Evolutionary conservation across 495 filamentous ascomycete genomes (phyloP).

Genomic region (Trichoderma asperelloides): DNA sequence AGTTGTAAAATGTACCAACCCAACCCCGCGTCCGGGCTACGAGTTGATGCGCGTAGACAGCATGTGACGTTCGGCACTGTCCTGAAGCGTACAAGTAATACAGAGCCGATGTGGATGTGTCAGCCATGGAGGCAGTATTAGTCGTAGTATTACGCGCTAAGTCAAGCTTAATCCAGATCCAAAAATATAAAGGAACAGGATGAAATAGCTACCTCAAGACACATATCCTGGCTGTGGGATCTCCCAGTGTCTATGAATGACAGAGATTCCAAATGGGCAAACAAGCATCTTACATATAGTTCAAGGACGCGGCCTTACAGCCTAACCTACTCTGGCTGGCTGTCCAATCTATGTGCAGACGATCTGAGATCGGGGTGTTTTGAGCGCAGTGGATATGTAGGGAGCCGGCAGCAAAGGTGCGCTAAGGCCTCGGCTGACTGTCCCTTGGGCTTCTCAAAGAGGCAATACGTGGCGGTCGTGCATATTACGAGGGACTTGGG

Average conservation of each 20-base stretch:
- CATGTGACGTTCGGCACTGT: not conserved
- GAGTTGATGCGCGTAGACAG: not conserved
- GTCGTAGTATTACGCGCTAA: constrained; percentile 2
- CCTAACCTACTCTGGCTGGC: too few relatives aligned
- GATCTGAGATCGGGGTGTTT: too few relatives aligned
- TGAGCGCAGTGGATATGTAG: not conserved
- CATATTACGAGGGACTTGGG: not conserved
- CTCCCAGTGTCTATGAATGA: too few relatives aligned
- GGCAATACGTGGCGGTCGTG: not conserved
- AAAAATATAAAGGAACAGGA: not conserved
- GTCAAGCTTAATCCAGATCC: not conserved
- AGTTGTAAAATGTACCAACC: not conserved
- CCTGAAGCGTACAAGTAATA: not conserved
- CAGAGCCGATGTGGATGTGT: not conserved
- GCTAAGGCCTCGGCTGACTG: constrained; percentile 1
- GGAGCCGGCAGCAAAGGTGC: not conserved
- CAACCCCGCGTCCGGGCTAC: not conserved
- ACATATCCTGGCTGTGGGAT: not conserved
- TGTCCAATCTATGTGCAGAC: too few relatives aligned
- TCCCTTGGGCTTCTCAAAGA: not conserved
- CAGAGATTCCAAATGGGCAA: too few relatives aligned
- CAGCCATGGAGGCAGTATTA: constrained; percentile 4
- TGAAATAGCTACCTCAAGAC: not conserved
- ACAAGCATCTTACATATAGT: too few relatives aligned
- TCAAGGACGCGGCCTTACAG: too few relatives aligned